A percentile compares a stretch with the other conserved stretches of the same genome.
phyloP scores from a whole-genome alignment of 2,329 filamentous ascomycete genomes.

The Fusarium decemcellulare region DNA sequence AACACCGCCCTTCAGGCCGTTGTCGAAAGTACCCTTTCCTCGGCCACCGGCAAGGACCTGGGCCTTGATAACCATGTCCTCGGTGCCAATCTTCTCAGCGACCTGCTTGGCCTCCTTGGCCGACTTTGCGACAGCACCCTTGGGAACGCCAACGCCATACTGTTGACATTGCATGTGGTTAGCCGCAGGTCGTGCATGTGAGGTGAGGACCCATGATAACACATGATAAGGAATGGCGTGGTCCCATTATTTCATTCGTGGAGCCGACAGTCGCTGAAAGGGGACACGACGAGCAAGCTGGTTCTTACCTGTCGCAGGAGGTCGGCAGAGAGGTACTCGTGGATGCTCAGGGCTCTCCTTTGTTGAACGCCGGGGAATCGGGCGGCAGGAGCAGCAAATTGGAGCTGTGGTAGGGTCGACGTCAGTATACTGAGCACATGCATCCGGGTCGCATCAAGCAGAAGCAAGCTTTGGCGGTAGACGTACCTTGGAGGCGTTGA shows the following conservation, averaged over 20 bases:
- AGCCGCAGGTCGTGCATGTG: conserved; percentile 21
- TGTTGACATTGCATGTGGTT: conserved; percentile 57
- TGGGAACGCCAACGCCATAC: conserved; percentile 96
- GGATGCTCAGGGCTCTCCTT: conserved; percentile 91
- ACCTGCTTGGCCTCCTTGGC: conserved; percentile 91
- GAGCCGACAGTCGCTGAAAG: conserved; percentile 30
- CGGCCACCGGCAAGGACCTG: conserved; percentile 98
- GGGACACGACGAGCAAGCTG: conserved; percentile 13
- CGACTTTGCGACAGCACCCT: conserved; percentile 87
- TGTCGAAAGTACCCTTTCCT: conserved; percentile 98
- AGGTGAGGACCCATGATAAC: conserved; percentile 13
- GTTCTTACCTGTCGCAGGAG: conserved; percentile 80
- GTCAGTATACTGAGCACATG: conserved; percentile 22
- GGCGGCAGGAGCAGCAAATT: conserved; percentile 60
- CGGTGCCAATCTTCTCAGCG: conserved; percentile 90
- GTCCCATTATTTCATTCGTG: conserved; percentile 28
- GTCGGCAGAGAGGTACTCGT: conserved; percentile 97
- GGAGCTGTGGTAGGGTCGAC: conserved; percentile 39
- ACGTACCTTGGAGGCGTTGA: conserved; percentile 83
- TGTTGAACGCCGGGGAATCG: conserved; percentile 81
- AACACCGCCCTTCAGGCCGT: conserved; percentile 98
- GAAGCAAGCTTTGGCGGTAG: conserved; percentile 31
- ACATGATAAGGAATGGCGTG: conserved; percentile 11
- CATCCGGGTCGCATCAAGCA: conserved; percentile 28
- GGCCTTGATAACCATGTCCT: conserved; percentile 99